These are phyloP conservation scores for Botrytis tulipae DNA, from an alignment of 2,329 filamentous ascomycete species.

Conservation along the genomic window DNA sequence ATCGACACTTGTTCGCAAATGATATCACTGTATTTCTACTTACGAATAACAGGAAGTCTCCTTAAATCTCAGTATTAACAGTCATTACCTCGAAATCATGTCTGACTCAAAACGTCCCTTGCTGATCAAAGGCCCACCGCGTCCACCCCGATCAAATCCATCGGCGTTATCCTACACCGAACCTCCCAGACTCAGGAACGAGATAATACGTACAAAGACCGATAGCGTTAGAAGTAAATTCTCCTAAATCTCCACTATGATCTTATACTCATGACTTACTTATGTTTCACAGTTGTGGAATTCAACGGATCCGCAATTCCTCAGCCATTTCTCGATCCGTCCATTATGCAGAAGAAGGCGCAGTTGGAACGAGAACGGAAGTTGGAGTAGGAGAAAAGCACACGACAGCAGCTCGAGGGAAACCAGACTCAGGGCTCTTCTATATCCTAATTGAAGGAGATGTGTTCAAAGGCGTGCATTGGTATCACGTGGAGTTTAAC, in stretches of 20 bases:
- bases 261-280: neutral
- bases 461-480: neutral
- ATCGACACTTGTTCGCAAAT: neutral
- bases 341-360: slow-evolving; percentile 27
- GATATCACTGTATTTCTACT: neutral
- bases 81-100: neutral
- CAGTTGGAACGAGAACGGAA: slow-evolving; percentile 26
- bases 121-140: slow-evolving; percentile 26
- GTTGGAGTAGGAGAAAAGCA: slow-evolving; percentile 24
- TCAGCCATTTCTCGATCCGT: slow-evolving; percentile 35
- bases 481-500: neutral
- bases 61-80: no score
- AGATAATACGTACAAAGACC: slow-evolving; percentile 20
- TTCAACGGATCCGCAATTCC: slow-evolving; percentile 30
- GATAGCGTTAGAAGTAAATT: neutral
- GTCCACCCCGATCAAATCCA: slow-evolving; percentile 23
- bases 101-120: slow-evolving; percentile 21
- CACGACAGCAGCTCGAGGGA: neutral
- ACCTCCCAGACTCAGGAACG: slow-evolving; percentile 26
- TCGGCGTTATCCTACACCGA: slow-evolving; percentile 28
- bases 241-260: no score
- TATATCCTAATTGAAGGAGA: neutral
- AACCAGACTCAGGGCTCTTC: neutral
- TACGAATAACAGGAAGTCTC: neutral
- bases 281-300: slow-evolving; percentile 25